Conservation (phyloP, 164 flowering plant species). For the Brasenia schreberi region DNA sequence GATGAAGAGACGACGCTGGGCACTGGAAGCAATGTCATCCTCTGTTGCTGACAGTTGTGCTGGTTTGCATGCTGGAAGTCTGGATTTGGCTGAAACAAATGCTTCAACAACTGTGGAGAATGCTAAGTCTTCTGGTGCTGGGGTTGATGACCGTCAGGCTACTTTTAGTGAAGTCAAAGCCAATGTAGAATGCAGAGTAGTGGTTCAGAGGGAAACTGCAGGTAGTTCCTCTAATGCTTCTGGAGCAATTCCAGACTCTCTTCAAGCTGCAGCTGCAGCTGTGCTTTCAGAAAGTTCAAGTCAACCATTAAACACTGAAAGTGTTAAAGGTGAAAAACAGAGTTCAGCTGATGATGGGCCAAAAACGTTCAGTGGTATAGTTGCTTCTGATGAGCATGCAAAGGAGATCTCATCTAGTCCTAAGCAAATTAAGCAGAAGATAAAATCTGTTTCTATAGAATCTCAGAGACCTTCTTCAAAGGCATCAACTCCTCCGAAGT, state of each 20-base stretch:
- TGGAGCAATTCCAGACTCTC: slow-evolving; percentile 14
- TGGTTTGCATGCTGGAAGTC: slow-evolving; percentile 11
- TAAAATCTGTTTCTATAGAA: slow-evolving; percentile 15
- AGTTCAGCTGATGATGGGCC: slow-evolving; percentile 2
- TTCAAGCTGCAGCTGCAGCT: slow-evolving; percentile 11
- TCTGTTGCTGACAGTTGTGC: slow-evolving; percentile 19
- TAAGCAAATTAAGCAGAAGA: slow-evolving; percentile 25
- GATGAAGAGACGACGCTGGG: slow-evolving; percentile 39
- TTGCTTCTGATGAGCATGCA: slow-evolving; percentile 7
- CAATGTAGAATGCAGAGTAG: slow-evolving; percentile 49
- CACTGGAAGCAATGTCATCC: slow-evolving; percentile 36
- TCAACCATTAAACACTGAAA: slow-evolving; percentile 8
- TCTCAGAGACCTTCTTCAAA: slow-evolving; percentile 17
- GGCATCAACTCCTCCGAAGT: slow-evolving; percentile 29
- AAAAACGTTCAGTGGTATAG: slow-evolving; percentile 11
- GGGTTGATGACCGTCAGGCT: not conserved
- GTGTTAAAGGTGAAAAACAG: slow-evolving; percentile 10
- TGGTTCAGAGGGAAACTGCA: slow-evolving; percentile 46
- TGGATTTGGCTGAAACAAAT: slow-evolving; percentile 10
- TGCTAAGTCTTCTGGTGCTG: slow-evolving; percentile 10
- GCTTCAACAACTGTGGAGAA: slow-evolving; percentile 6
- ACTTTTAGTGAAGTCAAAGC: slow-evolving; percentile 49
- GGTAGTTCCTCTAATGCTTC: slow-evolving; percentile 12
- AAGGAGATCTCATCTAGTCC: slow-evolving; percentile 14
- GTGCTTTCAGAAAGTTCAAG: slow-evolving; percentile 8